phyloP scores from a whole-genome alignment of 768 basidiomycete genomes.

The Termitomyces sp. region DNA sequence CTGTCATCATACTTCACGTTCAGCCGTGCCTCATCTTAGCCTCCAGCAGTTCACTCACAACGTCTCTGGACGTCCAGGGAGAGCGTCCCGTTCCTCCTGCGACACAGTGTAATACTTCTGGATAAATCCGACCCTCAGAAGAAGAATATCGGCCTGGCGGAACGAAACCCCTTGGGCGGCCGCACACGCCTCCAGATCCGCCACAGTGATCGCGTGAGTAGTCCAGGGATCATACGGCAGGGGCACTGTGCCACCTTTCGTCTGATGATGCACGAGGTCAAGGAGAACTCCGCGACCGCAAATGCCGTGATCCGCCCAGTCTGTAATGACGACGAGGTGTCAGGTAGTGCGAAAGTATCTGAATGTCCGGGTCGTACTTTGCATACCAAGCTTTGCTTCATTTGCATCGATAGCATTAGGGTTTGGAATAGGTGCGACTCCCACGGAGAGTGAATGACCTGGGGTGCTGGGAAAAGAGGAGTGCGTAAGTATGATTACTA shows the following conservation, averaged over 20 bases:
- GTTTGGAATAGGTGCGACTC: conserved; percentile 41
- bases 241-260: conserved; percentile 23
- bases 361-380: conserved; percentile 42
- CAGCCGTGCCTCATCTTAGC: neutral
- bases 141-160: conserved; percentile 52
- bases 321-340: conserved; percentile 23
- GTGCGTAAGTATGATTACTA: neutral
- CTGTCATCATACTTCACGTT: conserved; percentile 24
- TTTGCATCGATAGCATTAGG: conserved; percentile 42
- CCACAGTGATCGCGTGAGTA: conserved; percentile 44
- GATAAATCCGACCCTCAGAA: conserved; percentile 59
- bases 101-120: conserved; percentile 43
- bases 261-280: conserved; percentile 54
- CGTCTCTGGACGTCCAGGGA: conserved; percentile 38
- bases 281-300: conserved; percentile 65
- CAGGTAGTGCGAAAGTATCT: conserved; percentile 1
- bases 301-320: conserved; percentile 69
- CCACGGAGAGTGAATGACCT: conserved; percentile 34
- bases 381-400: conserved; percentile 53
- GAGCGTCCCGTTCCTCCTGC: conserved; percentile 37
- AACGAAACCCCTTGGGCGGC: conserved; percentile 53
- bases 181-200: conserved; percentile 55
- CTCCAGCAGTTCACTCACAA: conserved; percentile 36
- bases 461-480: conserved; percentile 30
- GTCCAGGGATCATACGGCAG: conserved; percentile 65